These are phyloP conservation scores for Metschnikowia kofuensis DNA, from an alignment of 805 yeast genomes.

Conservation along the genomic window DNA sequence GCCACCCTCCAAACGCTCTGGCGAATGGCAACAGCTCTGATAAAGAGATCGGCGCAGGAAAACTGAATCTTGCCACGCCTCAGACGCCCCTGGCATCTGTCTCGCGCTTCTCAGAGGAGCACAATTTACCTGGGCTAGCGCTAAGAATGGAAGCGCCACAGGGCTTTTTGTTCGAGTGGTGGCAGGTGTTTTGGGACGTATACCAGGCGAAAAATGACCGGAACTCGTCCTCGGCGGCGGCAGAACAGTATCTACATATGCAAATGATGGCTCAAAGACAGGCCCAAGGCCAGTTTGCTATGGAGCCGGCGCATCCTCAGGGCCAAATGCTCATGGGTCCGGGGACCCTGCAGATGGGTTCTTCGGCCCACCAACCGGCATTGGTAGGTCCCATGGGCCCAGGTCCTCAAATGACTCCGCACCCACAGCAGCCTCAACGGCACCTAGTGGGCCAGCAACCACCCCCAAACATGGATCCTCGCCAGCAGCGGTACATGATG, in stretches of 20 bases:
- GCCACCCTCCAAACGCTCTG: constrained; percentile 1
- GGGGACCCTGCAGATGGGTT: not conserved
- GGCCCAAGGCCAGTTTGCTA: constrained; percentile 30
- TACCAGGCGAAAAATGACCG: constrained; percentile 67
- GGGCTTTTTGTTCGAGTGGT: constrained; percentile 90
- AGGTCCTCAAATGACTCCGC: not conserved
- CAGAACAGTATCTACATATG: constrained; percentile 69
- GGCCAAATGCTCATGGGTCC: not conserved
- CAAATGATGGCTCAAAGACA: constrained; percentile 59
- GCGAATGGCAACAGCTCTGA: not conserved
- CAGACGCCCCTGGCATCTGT: constrained; percentile 24
- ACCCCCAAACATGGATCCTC: constrained; percentile 9
- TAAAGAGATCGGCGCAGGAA: constrained; percentile 2
- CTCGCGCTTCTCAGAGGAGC: constrained; percentile 32
- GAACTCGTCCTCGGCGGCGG: constrained; percentile 30
- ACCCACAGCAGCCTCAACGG: constrained; percentile 2
- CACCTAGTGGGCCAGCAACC: constrained; percentile 1
- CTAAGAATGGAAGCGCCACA: constrained; percentile 78
- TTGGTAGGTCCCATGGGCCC: constrained; percentile 1
- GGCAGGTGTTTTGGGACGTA: constrained; percentile 95
- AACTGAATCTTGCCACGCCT: constrained; percentile 19
- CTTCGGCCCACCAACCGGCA: constrained; percentile 1
- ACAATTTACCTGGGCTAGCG: constrained; percentile 47
- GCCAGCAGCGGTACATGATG: constrained; percentile 24
- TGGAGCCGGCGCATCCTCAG: not conserved